Evolutionary conservation across 768 basidiomycete species (phyloP).

Genomic region (Glaciozyma antarctica): DNA sequence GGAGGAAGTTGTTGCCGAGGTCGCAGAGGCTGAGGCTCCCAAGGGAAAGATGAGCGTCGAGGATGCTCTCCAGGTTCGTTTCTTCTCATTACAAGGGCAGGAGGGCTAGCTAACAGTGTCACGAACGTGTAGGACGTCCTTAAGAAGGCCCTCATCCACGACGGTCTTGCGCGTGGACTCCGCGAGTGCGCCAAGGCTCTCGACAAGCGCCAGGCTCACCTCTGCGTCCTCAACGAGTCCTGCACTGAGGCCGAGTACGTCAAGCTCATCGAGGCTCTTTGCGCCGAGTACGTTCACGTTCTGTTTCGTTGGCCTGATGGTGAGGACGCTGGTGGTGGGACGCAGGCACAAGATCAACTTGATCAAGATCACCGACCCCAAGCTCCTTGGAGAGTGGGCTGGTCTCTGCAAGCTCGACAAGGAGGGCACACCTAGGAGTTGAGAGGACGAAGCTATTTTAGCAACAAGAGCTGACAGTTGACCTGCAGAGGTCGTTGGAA

Average conservation of each 20-base stretch:
- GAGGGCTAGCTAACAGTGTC: neutral
- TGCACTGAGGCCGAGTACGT: conserved; percentile 99
- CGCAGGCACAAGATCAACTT: conserved; percentile 84
- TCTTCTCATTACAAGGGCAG: conserved; percentile 40
- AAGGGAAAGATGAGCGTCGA: conserved; percentile 94
- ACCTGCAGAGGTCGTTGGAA: conserved; percentile 48
- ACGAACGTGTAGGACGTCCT: conserved; percentile 70
- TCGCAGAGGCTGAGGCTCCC: conserved; percentile 72
- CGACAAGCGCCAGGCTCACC: conserved; percentile 96
- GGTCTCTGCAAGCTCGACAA: conserved; percentile 99
- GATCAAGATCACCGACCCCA: conserved; percentile 92
- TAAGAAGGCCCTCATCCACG: conserved; percentile 97
- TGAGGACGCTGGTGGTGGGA: neutral
- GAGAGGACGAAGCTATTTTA: conserved; percentile 46
- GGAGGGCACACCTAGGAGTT: conserved; percentile 94
- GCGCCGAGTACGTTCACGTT: conserved; percentile 55
- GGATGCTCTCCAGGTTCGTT: conserved; percentile 53
- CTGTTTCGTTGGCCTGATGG: neutral
- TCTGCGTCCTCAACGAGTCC: conserved; percentile 97
- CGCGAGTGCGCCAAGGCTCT: conserved; percentile 96
- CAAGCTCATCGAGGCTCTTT: conserved; percentile 99
- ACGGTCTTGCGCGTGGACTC: conserved; percentile 94
- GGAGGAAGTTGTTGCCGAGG: conserved; percentile 48
- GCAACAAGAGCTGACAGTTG: neutral
- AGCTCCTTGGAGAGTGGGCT: conserved; percentile 88